phyloP scores from a whole-genome alignment of 345 rosid genomes.

The Bretschneidera sinensis region DNA sequence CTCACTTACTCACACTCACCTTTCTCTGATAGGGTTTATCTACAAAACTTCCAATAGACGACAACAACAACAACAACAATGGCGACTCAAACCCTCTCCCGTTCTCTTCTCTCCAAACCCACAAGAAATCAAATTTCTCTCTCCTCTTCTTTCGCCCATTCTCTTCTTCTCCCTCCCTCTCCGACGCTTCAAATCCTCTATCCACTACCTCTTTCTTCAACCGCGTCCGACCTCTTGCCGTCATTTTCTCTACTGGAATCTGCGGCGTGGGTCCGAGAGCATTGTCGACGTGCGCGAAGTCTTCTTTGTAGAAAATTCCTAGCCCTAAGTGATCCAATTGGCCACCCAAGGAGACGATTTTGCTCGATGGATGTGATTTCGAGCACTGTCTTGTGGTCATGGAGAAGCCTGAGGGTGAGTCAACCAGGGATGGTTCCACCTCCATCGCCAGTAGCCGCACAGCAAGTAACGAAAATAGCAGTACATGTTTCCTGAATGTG shows the following conservation, averaged over 20 bases:
- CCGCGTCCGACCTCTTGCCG: no score
- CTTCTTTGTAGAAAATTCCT: conserved; percentile 48
- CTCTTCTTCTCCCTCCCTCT: conserved; percentile 1
- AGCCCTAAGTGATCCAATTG: conserved; percentile 70
- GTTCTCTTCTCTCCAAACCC: conserved; percentile 27
- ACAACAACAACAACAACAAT: conserved; percentile 15
- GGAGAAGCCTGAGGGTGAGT: conserved; percentile 44
- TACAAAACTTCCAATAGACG: neutral
- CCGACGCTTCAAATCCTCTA: neutral
- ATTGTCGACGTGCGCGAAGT: conserved; percentile 30
- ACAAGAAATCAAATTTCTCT: conserved; percentile 17
- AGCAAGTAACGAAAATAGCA: no score
- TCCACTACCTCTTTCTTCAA: no score
- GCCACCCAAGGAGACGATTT: conserved; percentile 61
- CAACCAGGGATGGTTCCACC: conserved; percentile 64
- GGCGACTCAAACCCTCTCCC: conserved; percentile 26
- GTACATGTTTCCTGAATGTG: no score
- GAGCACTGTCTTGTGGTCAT: conserved; percentile 70
- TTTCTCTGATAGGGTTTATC: neutral
- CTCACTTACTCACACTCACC: no score
- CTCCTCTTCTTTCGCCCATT: conserved; percentile 1
- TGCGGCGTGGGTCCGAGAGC: no score
- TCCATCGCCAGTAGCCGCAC: no score
- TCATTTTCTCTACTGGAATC: no score
- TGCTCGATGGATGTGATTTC: conserved; percentile 69